Conservation (phyloP, 495 filamentous ascomycete genomes). For the Barbatosphaeria neglecta region DNA sequence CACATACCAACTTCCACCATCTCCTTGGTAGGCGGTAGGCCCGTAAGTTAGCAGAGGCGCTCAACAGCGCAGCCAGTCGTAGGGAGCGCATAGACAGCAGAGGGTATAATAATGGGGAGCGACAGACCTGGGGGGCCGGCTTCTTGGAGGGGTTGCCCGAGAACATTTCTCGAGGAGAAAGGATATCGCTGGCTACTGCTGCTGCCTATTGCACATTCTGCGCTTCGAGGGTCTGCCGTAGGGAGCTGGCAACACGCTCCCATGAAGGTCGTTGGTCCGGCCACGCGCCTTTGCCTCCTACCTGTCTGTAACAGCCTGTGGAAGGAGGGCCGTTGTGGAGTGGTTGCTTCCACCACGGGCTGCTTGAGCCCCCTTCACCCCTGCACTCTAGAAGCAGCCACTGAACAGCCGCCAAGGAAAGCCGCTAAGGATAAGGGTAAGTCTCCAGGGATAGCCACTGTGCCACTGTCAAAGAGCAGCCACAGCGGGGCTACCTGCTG, state of each 20-base stretch:
- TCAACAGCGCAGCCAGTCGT: neutral
- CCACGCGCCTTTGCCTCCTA: neutral
- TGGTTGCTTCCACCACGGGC: too few relatives aligned
- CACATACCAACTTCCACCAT: conserved; percentile 96
- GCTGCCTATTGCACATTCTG: neutral
- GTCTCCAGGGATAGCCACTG: neutral
- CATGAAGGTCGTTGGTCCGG: too few relatives aligned
- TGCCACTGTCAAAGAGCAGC: neutral
- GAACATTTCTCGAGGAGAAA: conserved; percentile 32
- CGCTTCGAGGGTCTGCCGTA: neutral
- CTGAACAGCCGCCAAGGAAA: too few relatives aligned
- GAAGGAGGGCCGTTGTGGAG: too few relatives aligned
- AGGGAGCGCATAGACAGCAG: neutral
- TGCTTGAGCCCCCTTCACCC: too few relatives aligned
- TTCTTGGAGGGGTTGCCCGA: conserved; percentile 55
- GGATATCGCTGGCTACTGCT: neutral
- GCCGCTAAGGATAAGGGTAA: neutral
- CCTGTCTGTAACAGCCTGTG: too few relatives aligned
- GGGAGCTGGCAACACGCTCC: too few relatives aligned
- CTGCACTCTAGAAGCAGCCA: too few relatives aligned
- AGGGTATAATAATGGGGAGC: neutral
- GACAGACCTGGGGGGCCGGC: conserved; percentile 55
- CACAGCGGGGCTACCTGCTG: neutral
- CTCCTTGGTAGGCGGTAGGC: conserved; percentile 51
- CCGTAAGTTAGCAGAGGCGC: neutral